Evolutionary conservation across 345 rosid species (phyloP), one percentile per base, ranked within the genome.

Genomic region (Isatis tinctoria): DNA sequence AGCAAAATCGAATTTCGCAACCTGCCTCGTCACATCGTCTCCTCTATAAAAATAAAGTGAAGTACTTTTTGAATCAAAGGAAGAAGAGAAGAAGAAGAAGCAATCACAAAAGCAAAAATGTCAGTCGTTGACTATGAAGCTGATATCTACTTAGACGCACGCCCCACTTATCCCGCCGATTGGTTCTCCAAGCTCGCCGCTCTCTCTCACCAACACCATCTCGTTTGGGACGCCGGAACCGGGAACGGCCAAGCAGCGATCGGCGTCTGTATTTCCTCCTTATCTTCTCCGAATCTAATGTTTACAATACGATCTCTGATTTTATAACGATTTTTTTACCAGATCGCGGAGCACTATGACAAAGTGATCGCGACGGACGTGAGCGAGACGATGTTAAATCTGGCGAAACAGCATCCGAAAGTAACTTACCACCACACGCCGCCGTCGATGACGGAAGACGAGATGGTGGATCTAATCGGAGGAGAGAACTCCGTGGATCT

Each of bases 181-280:
- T 86, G 90, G 91, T 88, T 71, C 76, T 82, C 84, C 4, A 83
- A 80, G 84, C 84, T 88, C 24, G 83, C 90, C 20, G 71, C 77
- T 67, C 83, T 61, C 72, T 82, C 85, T 32, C 71, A 47, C 57
- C 80, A 27, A 26, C 95, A 82, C 77, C 49, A 70, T 40, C 75
- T 85, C 36, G 91, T 95, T 51, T 86, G 87, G 90, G 92, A 89
- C 45, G 90, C 74, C 69, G 93, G 91, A 67, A 84, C 87, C 7
- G 87, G 97, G 49, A 87, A 82, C 63, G 97, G 97, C 49, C 94
- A 88, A 81, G 96, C 93, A 2, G 83, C 89, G 12, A 41, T 77
- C 49, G 83, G 83, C 27, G 93, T 90, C 4, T 43, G 79, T n/a
- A n/a, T 49, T 62, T 30, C 66, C 41, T 16, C 18, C 8, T 0